Evolutionary conservation across 2,329 filamentous ascomycete genomes (phyloP).

Genomic region (Verticillium longisporum): DNA sequence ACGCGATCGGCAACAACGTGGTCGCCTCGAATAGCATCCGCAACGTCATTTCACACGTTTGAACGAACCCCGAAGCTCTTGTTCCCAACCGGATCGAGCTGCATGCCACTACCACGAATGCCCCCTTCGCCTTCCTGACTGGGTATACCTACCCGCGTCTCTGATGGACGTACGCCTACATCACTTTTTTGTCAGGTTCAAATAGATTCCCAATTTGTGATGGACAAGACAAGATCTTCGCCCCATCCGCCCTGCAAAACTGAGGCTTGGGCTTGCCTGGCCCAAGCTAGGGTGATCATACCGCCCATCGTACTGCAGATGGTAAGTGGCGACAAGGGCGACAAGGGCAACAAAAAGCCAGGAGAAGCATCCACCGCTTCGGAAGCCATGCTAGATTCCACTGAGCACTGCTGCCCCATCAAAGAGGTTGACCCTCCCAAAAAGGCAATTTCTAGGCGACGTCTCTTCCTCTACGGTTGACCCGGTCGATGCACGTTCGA

Average conservation of each 20-base stretch:
- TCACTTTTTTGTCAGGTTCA: not conserved
- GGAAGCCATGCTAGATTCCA: not conserved
- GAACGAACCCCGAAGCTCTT: not conserved
- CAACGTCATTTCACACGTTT: not conserved
- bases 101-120: not conserved
- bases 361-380: too few relatives aligned
- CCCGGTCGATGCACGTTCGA: not conserved
- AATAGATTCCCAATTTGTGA: not conserved
- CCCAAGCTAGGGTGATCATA: not conserved
- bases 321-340: too few relatives aligned
- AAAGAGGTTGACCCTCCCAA: not conserved
- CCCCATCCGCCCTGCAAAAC: not conserved
- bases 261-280: not conserved
- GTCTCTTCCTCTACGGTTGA: not conserved
- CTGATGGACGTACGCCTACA: not conserved
- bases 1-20: not conserved
- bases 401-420: not conserved
- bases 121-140: not conserved
- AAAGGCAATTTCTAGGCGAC: not conserved
- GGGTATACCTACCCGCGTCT: not conserved
- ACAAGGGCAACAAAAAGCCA: too few relatives aligned
- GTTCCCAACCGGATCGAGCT: not conserved
- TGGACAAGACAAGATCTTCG: not conserved
- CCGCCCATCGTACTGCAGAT: not conserved
- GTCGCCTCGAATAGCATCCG: not conserved